Conservation (phyloP, 306 rosid genomes). For the Acacia melanoxylon region DNA sequence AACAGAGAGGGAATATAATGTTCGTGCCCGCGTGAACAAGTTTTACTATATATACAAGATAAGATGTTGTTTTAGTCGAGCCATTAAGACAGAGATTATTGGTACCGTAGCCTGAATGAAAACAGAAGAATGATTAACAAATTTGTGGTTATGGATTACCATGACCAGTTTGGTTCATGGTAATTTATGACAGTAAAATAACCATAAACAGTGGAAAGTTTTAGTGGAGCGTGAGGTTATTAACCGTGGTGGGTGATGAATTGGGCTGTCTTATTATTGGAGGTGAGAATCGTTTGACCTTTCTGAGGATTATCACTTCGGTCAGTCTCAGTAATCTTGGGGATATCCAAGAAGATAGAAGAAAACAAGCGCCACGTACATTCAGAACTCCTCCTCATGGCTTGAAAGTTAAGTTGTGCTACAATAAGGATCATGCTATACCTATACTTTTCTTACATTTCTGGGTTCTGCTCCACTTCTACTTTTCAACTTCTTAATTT, state of each 20-base stretch:
- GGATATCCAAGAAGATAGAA: neutral
- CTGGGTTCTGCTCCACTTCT: neutral
- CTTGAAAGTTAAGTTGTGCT: too few relatives aligned
- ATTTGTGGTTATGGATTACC: neutral
- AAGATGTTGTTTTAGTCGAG: too few relatives aligned
- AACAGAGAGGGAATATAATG: neutral
- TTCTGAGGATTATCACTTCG: too few relatives aligned
- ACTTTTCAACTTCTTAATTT: neutral
- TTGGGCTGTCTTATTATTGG: too few relatives aligned
- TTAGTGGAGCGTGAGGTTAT: neutral
- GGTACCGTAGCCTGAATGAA: neutral
- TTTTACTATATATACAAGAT: neutral
- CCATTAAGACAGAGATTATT: neutral
- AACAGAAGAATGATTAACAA: neutral
- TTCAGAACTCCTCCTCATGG: neutral
- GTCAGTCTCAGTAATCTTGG: neutral
- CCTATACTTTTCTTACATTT: neutral
- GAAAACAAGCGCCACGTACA: neutral
- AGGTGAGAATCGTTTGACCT: too few relatives aligned
- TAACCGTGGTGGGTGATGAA: too few relatives aligned
- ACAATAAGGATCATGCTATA: neutral
- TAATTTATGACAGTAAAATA: too few relatives aligned
- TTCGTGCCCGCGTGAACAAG: constrained; percentile 5
- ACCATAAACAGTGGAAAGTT: neutral
- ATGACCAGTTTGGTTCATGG: neutral